Conservation (phyloP, 2,329 filamentous ascomycete species). For the Pseudogymnoascus sp. region DNA sequence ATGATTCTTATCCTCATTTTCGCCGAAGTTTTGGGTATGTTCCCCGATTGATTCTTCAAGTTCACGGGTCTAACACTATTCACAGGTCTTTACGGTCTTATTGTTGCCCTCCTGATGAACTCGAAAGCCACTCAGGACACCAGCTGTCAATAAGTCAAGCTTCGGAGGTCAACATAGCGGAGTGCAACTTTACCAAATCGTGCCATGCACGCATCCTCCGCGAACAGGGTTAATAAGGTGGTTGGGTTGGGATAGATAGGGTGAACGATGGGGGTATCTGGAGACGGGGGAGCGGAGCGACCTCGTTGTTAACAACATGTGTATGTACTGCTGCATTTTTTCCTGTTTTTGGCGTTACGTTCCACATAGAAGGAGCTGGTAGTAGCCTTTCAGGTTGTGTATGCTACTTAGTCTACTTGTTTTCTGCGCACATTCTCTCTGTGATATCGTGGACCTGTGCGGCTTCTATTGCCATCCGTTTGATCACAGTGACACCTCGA, state of each 20-base stretch:
- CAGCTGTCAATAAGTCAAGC: slow-evolving; percentile 44
- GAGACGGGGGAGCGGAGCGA: slow-evolving; percentile 9
- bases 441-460: background rate
- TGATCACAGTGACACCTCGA: background rate
- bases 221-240: slow-evolving; percentile 3
- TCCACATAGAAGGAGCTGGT: slow-evolving; percentile 28
- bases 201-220: background rate
- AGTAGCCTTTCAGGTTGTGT: slow-evolving; percentile 25
- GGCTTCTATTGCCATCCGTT: background rate
- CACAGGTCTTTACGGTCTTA: slow-evolving; percentile 93
- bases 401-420: slow-evolving; percentile 26
- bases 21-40: slow-evolving; percentile 70
- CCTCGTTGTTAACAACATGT: slow-evolving; percentile 25
- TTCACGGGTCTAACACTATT: slow-evolving; percentile 23
- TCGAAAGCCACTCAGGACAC: slow-evolving; percentile 68
- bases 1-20: slow-evolving; percentile 83
- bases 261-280: background rate
- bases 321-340: slow-evolving; percentile 25
- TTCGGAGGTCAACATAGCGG: background rate
- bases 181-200: slow-evolving; percentile 1
- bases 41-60: background rate
- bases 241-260: background rate
- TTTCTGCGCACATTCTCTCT: background rate
- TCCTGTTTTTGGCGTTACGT: slow-evolving; percentile 26
- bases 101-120: slow-evolving; percentile 99